These are phyloP conservation scores for Angomonas deanei DNA, from an alignment of 208 protist genomes.

Conservation along the genomic window DNA sequence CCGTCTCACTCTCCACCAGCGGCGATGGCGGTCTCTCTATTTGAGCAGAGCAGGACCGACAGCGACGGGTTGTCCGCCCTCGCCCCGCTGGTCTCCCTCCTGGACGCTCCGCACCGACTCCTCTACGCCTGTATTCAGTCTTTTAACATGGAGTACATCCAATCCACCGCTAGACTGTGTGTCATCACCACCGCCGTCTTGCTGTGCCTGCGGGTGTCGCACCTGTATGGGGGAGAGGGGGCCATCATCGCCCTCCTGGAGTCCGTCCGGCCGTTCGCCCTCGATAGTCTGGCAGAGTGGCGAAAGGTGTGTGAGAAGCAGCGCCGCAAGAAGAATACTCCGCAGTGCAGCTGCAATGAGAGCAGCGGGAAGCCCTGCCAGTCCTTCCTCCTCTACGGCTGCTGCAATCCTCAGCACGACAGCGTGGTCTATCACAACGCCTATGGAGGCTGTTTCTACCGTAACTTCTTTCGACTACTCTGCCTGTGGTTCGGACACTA, in stretches of 20 bases:
- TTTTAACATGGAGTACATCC: slow-evolving; percentile 60
- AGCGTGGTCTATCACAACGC: slow-evolving; percentile 41
- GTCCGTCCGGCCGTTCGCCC: slow-evolving; percentile 30
- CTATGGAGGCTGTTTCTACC: slow-evolving; percentile 73
- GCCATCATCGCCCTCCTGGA: slow-evolving; percentile 20
- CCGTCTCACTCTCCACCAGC: slow-evolving; percentile 34
- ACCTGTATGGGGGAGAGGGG: slow-evolving; percentile 18
- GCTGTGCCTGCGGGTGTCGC: slow-evolving; percentile 53
- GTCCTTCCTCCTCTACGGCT: slow-evolving; percentile 29
- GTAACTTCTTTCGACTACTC: slow-evolving; percentile 78
- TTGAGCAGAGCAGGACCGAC: slow-evolving; percentile 4
- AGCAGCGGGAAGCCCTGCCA: slow-evolving; percentile 6
- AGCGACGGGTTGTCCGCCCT: slow-evolving; percentile 24
- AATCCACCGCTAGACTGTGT: slow-evolving; percentile 55
- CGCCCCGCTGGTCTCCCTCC: slow-evolving; percentile 29
- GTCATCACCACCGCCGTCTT: slow-evolving; percentile 70
- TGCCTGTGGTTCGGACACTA: slow-evolving; percentile 86
- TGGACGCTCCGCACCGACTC: slow-evolving; percentile 63
- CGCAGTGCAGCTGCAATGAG: background rate
- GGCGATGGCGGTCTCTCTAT: slow-evolving; percentile 16
- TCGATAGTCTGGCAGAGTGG: slow-evolving; percentile 32
- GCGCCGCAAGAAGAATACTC: background rate
- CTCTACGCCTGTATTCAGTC: slow-evolving; percentile 54
- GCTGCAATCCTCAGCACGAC: slow-evolving; percentile 33
- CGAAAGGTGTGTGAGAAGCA: background rate